Evolutionary conservation across 257 asterid species (phyloP).

Genomic region (Salvia miltiorrhiza): DNA sequence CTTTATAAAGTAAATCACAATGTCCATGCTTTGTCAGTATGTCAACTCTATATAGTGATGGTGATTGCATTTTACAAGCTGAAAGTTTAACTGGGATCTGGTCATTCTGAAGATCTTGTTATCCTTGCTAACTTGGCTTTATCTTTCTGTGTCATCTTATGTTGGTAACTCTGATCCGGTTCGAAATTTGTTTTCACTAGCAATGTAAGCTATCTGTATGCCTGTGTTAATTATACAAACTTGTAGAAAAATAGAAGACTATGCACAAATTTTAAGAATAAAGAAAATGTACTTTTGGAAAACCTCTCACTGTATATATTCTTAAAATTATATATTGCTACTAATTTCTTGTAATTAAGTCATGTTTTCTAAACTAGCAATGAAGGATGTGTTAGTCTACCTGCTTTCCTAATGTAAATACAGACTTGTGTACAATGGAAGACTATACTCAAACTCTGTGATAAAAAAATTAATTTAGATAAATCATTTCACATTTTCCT

Average conservation of each 20-base stretch:
- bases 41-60: background rate
- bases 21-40: no score
- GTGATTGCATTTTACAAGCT: background rate
- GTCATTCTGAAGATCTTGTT: background rate
- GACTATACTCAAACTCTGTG: background rate
- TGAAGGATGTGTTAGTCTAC: background rate
- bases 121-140: background rate
- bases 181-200: background rate
- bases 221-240: background rate
- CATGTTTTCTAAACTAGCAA: background rate
- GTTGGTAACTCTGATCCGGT: background rate
- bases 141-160: background rate
- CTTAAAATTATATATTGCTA: background rate
- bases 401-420: background rate
- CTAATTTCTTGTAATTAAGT: background rate
- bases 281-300: no score
- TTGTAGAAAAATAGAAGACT: background rate
- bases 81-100: background rate
- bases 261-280: background rate
- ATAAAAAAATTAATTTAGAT: background rate
- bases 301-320: background rate
- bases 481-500: background rate
- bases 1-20: background rate
- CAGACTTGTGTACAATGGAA: background rate
- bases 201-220: background rate